Conservation (phyloP, 805 yeast species). For the Monosporozyma solicola region DNA sequence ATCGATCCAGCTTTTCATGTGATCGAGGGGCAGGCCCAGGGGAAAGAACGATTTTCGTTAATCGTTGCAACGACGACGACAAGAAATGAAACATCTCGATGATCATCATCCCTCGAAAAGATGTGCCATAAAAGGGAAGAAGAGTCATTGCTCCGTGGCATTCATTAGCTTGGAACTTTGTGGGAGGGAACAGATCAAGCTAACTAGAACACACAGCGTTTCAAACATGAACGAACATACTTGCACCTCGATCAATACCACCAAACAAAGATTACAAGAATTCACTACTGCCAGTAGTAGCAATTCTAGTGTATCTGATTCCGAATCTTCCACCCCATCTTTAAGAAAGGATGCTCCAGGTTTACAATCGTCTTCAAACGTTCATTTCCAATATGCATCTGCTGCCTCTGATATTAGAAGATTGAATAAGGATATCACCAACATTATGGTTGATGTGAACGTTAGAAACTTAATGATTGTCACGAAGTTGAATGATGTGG, state of each 20-base stretch:
- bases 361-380: neutral
- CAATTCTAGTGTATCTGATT: neutral
- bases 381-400: slow-evolving; percentile 65
- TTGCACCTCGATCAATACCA: neutral
- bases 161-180: too few species aligned
- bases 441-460: slow-evolving; percentile 63
- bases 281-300: neutral
- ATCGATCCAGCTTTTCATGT: neutral
- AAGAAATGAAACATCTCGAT: too few species aligned
- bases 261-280: neutral
- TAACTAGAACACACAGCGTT: neutral
- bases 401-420: slow-evolving; percentile 75
- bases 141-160: neutral
- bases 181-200: too few species aligned
- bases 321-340: neutral
- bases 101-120: neutral
- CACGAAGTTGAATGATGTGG: slow-evolving; percentile 83
- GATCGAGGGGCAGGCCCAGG: neutral
- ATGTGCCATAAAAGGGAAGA: neutral
- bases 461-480: slow-evolving; percentile 68
- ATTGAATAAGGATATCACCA: slow-evolving; percentile 60
- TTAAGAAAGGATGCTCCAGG: neutral
- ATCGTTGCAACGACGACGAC: too few species aligned
- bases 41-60: neutral
- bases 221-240: neutral